Evolutionary conservation across 169 alveolate species (phyloP), one percentile per base, ranked within the genome.

Genomic region (Cryptosporidium xiaoi): DNA sequence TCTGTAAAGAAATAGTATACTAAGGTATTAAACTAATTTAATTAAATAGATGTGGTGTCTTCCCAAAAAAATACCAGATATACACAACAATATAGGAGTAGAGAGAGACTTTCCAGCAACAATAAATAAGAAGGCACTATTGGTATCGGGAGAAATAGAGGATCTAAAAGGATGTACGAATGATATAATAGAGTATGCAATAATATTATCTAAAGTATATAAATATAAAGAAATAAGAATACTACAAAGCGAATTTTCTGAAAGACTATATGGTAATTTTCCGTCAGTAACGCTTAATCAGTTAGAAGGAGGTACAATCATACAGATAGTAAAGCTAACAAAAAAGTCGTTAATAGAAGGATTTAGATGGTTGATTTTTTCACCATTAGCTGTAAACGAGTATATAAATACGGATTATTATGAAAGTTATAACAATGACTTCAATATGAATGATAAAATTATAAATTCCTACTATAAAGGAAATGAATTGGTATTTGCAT

Each of bases 181-280:
- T 46, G 87, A 77, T 31, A 44, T 77, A 24, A 56, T 77, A 20
- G 87, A 77, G 46, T 77, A 77, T 77, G 64, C 87, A 77, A 24
- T 62, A 40, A 18, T 77, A 12, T 53, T 77, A 46, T 56, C 71
- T 12, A 77, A 62, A 24, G 53, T 77, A 77, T 77, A 77, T 40
- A 18, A 48, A 27, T 77, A 27, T 77, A 77, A 58, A 60, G 87
- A 77, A 44, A 77, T 77, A 12, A 56, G 87, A 46, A 77, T 77
- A 56, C 31, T 77, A 13, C 64, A 46, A 40, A 77, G 77, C 24
- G 71, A 62, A 18, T 16, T 44, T 58, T 77, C 87, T 0, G 87
- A 77, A 44, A 77, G 29, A 31, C 24, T 77, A 27, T 77, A 77
- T 24, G 87, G 87, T 13, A 56, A 77, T 18, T 77, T 77, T 77